phyloP scores from a whole-genome alignment of 805 yeast genomes.

The Pichia cephalocereana region DNA sequence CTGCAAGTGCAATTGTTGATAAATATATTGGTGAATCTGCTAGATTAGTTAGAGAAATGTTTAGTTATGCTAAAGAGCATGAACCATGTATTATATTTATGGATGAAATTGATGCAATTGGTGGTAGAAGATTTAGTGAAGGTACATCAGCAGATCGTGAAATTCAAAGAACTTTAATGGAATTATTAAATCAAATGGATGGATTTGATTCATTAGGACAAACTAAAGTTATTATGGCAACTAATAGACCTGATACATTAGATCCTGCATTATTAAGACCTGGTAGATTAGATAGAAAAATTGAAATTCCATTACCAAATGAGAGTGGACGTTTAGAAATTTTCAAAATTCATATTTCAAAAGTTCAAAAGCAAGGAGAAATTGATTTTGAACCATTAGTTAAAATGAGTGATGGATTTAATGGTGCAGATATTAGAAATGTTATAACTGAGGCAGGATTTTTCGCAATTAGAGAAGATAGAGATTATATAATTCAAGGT shows the following conservation, averaged over 20 bases:
- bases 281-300: slow-evolving; percentile 93
- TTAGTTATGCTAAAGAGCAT: slow-evolving; percentile 94
- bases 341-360: slow-evolving; percentile 84
- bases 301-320: slow-evolving; percentile 91
- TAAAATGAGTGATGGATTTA: slow-evolving; percentile 97
- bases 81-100: slow-evolving; percentile 96
- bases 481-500: slow-evolving; percentile 87
- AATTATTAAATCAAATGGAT: slow-evolving; percentile 94
- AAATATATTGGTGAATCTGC: slow-evolving; percentile 98
- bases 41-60: slow-evolving; percentile 94
- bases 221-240: slow-evolving; percentile 97
- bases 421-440: slow-evolving; percentile 97
- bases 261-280: slow-evolving; percentile 97
- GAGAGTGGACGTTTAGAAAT: slow-evolving; percentile 93
- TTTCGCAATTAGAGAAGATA: slow-evolving; percentile 94
- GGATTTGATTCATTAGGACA: slow-evolving; percentile 96
- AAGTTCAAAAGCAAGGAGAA: slow-evolving; percentile 85
- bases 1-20: slow-evolving; percentile 96
- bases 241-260: slow-evolving; percentile 96
- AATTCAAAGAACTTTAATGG: slow-evolving; percentile 97
- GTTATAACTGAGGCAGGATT: slow-evolving; percentile 98
- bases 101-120: slow-evolving; percentile 99
- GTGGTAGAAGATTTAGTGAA: slow-evolving; percentile 95
- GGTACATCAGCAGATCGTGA: slow-evolving; percentile 99
- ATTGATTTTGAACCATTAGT: slow-evolving; percentile 96